Conservation (phyloP, 805 yeast genomes). For the Ogataea saltuana region DNA sequence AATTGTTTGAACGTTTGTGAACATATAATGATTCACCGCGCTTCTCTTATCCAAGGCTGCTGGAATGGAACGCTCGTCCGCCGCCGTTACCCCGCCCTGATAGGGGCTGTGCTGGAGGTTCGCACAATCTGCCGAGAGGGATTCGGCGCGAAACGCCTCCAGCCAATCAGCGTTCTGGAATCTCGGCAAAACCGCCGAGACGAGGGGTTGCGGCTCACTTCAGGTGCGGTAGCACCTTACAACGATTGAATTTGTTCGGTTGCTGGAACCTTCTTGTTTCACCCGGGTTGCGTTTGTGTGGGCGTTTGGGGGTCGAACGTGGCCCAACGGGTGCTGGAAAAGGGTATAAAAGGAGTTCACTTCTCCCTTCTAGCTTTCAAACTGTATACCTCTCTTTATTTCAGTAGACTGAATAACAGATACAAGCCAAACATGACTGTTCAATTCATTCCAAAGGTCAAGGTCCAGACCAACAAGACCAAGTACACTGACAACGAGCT, state of each 20-base stretch:
- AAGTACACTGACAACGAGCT: conserved; percentile 51
- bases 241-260: neutral
- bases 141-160: too few relatives aligned
- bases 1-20: too few relatives aligned
- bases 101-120: too few relatives aligned
- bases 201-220: neutral
- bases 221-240: too few relatives aligned
- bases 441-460: conserved; percentile 43
- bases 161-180: too few relatives aligned
- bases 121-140: neutral
- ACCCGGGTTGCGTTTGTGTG: neutral
- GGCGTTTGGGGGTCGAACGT: neutral
- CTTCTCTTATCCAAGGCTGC: too few relatives aligned
- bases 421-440: conserved; percentile 29
- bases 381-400: neutral
- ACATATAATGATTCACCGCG: too few relatives aligned
- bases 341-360: conserved; percentile 11
- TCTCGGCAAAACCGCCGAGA: neutral
- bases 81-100: too few relatives aligned
- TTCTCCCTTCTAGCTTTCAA: neutral
- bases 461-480: conserved; percentile 57
- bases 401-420: neutral
- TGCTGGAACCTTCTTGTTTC: neutral
- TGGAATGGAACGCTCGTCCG: too few relatives aligned
- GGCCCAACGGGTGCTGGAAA: neutral